Percentiles rank a stretch among this genome's conserved stretches.
Evolutionary conservation across 73 alveolate species (phyloP).

Genomic region (Paramecium caudatum): DNA sequence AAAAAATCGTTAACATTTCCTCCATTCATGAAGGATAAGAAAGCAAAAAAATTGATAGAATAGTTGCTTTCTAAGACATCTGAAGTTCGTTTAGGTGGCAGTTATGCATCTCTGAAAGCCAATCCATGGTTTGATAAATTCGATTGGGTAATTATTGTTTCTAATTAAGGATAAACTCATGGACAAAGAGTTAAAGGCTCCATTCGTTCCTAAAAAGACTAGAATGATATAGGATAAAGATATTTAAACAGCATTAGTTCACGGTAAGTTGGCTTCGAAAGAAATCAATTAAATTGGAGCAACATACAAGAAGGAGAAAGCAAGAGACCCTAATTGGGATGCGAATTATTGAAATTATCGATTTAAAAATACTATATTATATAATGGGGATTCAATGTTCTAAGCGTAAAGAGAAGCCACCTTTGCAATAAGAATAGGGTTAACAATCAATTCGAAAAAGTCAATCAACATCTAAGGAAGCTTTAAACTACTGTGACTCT

Average conservation of each 20-base stretch:
- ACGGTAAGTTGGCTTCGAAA: constrained; percentile 47
- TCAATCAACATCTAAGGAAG: neutral
- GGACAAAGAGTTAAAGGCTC: constrained; percentile 65
- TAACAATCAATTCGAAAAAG: neutral
- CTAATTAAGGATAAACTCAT: constrained; percentile 61
- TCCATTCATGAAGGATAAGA: constrained; percentile 78
- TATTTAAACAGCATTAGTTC: neutral
- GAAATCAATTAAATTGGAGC: constrained; percentile 55
- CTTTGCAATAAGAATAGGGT: neutral
- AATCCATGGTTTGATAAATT: constrained; percentile 80
- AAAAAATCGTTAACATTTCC: constrained; percentile 82
- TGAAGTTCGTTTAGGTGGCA: constrained; percentile 77
- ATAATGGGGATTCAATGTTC: constrained; percentile 43
- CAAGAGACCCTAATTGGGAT: constrained; percentile 76
- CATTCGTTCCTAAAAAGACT: constrained; percentile 66
- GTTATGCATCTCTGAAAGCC: constrained; percentile 71
- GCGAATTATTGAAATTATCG: constrained; percentile 37
- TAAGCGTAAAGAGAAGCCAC: constrained; percentile 26
- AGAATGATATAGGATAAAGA: constrained; percentile 53
- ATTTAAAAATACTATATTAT: neutral
- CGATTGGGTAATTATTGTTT: constrained; percentile 68
- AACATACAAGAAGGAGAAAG: constrained; percentile 54
- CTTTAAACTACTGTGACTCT: constrained; percentile 24
- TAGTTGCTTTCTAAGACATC: constrained; percentile 74
- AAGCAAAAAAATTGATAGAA: constrained; percentile 75